Evolutionary conservation across 805 yeast species (phyloP), one percentile per base, ranked within the genome.

Genomic region (Kuraishia piskuri): DNA sequence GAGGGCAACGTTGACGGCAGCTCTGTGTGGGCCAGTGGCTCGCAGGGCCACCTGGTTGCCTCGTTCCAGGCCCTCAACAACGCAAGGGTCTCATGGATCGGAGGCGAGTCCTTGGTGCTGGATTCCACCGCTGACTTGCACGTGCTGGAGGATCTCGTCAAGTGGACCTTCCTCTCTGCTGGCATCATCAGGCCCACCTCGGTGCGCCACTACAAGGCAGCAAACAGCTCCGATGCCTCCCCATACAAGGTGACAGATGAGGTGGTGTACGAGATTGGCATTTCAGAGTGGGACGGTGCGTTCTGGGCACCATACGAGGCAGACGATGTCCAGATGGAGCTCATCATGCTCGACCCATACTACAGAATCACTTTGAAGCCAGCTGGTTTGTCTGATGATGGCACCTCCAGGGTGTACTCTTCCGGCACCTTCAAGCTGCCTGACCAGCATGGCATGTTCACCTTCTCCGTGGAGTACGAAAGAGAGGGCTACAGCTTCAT

Each of bases 391-490:
- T 53, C 63, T 1, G 67, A 61, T 7, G 71, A 70, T 12, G 63
- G 61, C 2, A 68, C 72, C 4, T 68, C 76, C n/a, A 84, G 82
- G 62, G 65, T 72, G 20, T 84, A 80, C 62, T 70, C 69, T 21
- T 73, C 79, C 20, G 70, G 46, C 7, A 69, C 73, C 52, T 90
- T 94, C 69, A 77, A 77, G 49, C 70, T 90, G 44, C 99, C 99
- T 22, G 97, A 92, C 68, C 97, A 90, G 63, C 96, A 94, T 69
- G 99, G 99, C 54, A 87, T 94, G 79, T 94, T 90, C 72, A 88
- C 97, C 1, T 90, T 88, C 67, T 77, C 77, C 56, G 76, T 87
- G 49, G 86, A 87, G 61, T 91, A 91, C 73, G 79, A 79, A 66
- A 83, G 96, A 64, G 74, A 80, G 14, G 98, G 98, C 5, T 75